phyloP scores from a whole-genome alignment of 768 basidiomycete genomes.

The Pulveroboletus sp. region DNA sequence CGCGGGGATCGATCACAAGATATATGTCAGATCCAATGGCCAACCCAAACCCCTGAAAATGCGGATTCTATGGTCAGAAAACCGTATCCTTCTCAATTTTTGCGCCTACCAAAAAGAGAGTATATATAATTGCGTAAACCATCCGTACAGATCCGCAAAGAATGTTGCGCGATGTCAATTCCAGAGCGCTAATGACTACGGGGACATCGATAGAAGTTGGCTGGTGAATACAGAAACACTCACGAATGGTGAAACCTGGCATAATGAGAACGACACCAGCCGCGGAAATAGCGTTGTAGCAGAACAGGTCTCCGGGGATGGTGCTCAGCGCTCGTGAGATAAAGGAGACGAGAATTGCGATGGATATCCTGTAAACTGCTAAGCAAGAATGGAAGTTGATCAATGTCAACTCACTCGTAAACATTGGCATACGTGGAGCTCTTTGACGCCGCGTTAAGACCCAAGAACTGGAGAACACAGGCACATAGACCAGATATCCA shows the following conservation, averaged over 20 bases:
- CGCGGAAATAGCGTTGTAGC: slow-evolving; percentile 87
- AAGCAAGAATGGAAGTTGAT: background rate
- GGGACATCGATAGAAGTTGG: slow-evolving; percentile 1
- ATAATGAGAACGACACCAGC: slow-evolving; percentile 89
- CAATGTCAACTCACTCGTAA: slow-evolving; percentile 74
- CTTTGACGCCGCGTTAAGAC: slow-evolving; percentile 78
- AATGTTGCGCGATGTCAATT: slow-evolving; percentile 77
- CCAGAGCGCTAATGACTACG: slow-evolving; percentile 73
- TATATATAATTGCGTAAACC: slow-evolving; percentile 86
- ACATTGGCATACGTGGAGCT: slow-evolving; percentile 93
- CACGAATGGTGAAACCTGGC: slow-evolving; percentile 81
- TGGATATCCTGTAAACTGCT: slow-evolving; percentile 60
- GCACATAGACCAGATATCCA: slow-evolving; percentile 73
- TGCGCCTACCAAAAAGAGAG: slow-evolving; percentile 63
- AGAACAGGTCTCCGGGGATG: slow-evolving; percentile 73
- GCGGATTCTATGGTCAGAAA: slow-evolving; percentile 4
- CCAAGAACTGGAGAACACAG: slow-evolving; percentile 72
- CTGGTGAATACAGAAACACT: slow-evolving; percentile 30
- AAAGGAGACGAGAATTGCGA: slow-evolving; percentile 82
- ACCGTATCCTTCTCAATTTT: background rate
- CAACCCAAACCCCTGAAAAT: slow-evolving; percentile 70
- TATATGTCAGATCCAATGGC: slow-evolving; percentile 83
- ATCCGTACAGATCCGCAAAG: slow-evolving; percentile 81
- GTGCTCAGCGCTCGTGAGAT: slow-evolving; percentile 76
- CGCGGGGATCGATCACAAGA: slow-evolving; percentile 63